Evolutionary conservation across 129 eudicot genomes (phyloP).

Genomic region (Flaveria robusta): DNA sequence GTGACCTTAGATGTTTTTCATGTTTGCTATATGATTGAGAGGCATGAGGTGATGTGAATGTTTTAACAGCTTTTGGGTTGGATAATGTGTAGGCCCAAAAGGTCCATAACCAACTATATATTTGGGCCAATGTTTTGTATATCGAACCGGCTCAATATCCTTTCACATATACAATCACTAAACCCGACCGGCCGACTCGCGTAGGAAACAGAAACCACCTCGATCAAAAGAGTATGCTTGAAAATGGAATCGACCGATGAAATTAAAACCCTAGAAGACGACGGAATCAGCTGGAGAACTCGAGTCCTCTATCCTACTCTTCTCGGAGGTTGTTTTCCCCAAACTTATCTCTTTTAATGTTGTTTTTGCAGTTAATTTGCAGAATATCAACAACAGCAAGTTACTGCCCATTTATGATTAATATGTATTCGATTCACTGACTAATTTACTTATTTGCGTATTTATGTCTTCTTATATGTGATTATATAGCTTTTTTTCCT

Average conservation of each 20-base stretch:
- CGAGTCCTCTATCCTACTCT: constrained; percentile 61
- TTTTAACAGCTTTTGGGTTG: background rate
- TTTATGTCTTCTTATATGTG: background rate
- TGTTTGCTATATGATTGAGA: no score
- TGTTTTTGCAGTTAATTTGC: background rate
- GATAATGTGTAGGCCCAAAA: background rate
- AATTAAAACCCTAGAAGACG: constrained; percentile 47
- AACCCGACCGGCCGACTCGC: constrained; percentile 31
- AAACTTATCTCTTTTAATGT: background rate
- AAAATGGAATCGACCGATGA: constrained; percentile 42
- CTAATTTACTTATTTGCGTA: background rate
- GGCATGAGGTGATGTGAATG: no score
- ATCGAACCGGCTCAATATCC: constrained; percentile 16
- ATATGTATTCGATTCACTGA: background rate
- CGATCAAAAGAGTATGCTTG: constrained; percentile 27
- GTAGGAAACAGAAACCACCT: constrained; percentile 23
- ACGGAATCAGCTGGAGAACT: constrained; percentile 49
- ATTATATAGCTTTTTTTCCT: background rate
- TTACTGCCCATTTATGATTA: background rate
- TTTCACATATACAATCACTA: background rate
- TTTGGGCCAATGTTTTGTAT: background rate
- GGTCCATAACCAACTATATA: background rate
- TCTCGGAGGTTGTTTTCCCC: constrained; percentile 55
- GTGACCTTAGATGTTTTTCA: no score
- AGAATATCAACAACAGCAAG: no score